phyloP scores from a whole-genome alignment of 2,329 filamentous ascomycete genomes.

The Scedosporium aurantiacum region DNA sequence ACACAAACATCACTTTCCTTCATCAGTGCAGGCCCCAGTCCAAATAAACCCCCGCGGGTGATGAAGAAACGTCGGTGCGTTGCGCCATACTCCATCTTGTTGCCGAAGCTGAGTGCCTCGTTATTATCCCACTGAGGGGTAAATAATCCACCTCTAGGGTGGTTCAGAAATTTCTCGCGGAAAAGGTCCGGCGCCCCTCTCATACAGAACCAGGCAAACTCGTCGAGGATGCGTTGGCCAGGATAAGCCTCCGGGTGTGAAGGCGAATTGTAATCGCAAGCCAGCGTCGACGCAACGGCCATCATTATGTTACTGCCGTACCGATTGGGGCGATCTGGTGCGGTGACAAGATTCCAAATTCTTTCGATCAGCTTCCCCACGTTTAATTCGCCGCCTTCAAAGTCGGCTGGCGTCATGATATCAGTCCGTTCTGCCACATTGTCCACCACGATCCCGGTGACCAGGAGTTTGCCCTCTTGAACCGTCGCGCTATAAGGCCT shows the following conservation, averaged over 20 bases:
- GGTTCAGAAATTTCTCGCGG: neutral
- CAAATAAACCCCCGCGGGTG: neutral
- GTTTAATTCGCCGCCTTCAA: neutral
- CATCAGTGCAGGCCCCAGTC: neutral
- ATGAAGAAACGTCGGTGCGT: neutral
- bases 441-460: neutral
- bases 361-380: neutral
- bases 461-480: neutral
- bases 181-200: neutral
- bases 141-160: neutral
- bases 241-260: neutral
- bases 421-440: neutral
- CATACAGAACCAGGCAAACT: neutral
- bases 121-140: neutral
- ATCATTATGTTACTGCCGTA: neutral
- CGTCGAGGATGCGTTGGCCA: neutral
- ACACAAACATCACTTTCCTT: neutral
- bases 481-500: neutral
- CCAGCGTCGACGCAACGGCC: neutral
- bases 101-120: neutral
- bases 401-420: neutral
- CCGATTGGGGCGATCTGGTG: neutral
- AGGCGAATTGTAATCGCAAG: neutral
- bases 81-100: neutral
- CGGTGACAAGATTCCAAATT: neutral